Evolutionary conservation across 163 green algal species (phyloP), one percentile per base, ranked within the genome.

Genomic region (Chlamydomonas reinhardtii): DNA sequence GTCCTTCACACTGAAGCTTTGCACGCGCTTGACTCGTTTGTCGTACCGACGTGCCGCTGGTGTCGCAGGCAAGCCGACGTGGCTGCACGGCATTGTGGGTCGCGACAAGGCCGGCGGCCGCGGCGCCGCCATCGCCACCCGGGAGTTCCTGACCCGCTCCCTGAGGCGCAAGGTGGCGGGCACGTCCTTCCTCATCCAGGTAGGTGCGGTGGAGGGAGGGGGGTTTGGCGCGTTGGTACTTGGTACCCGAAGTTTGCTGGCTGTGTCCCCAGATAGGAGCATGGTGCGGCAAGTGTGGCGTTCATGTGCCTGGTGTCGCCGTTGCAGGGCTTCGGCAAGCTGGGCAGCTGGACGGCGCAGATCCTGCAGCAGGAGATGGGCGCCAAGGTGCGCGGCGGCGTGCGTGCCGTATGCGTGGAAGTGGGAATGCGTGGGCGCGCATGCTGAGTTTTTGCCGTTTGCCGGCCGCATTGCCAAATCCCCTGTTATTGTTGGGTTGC

Each of bases 301-400:
- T n/a, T n/a, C n/a, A n/a, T n/a, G n/a, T n/a, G n/a, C n/a, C n/a
- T n/a, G n/a, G n/a, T n/a, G n/a, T n/a, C n/a, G n/a, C n/a, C n/a
- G n/a, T n/a, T n/a, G 29, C 90, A 97, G 93, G 94, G 94, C 25
- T 97, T 96, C 89, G 94, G 94, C 79, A 97, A 97, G 76, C 91
- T 97, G 35, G 95, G 94, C 37, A 69, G 73, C 59, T 94, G 88
- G 88, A 89, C 92, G 29, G 89, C 94, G 31, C 88, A 94, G 69
- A 86, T 93, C 61, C 71, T 96, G 31, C 79, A 85, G 52, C 69
- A 90, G 56, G 90, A 96, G 61, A 74, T 85, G 39, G 94, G 94
- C 14, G 92, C 89, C 61, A 93, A 94, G 62, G 89, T 97, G 39
- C 74, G 94, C 20, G 76, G 69, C 17, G 94, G 72, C 48, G 56